Evolutionary conservation across 768 basidiomycete genomes (phyloP), one percentile per base, ranked within the genome.

Genomic region (Pleurotus pulmonarius): DNA sequence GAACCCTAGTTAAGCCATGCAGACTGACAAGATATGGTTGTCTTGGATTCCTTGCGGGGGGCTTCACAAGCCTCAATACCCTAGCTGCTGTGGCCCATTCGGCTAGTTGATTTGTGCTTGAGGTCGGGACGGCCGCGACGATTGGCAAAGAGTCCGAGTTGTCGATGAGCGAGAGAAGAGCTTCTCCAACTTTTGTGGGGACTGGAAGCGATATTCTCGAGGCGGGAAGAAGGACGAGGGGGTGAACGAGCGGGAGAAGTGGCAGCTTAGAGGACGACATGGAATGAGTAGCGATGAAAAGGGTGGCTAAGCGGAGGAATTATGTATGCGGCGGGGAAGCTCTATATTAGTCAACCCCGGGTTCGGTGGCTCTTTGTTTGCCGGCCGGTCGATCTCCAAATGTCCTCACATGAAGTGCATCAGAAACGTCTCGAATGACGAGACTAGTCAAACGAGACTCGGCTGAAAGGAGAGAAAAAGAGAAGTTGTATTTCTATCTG

Each of bases 201-300:
- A 95, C 77, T 0, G 88, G 84, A 57, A 93, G 69, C 0, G 88
- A 85, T 44, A 90, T 74, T 12, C 85, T 74, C 0, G 87, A 83
- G 6, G 83, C 83, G 0, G 93, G 93, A 11, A 92, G 81, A 38
- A 94, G 82, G 56, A 94, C 72, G 45, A 83, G 72, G 0, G 93
- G 93, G 59, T 87, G 76, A 0, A 83, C 78, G 25, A 95, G 82
- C 4, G 82, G 77, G 46, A 95, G 75, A 25, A 93, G 73, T 3
- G 87, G 85, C 5, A 94, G 77, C 57, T 79, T 82, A 3, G 80
- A 73, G 66, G 67, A 69, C 5, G 74, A 70, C 76, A 77, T 78
- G 41, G 52, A 49, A 52, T 59, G 34, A 37, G 40, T 47, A 34
- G 37, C 18, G 22, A 26, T 37, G 46, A 45, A 46, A 37, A 53